Base-by-base conservation (phyloP, 306 rosid species). In the Cajanus cajan region DNA sequence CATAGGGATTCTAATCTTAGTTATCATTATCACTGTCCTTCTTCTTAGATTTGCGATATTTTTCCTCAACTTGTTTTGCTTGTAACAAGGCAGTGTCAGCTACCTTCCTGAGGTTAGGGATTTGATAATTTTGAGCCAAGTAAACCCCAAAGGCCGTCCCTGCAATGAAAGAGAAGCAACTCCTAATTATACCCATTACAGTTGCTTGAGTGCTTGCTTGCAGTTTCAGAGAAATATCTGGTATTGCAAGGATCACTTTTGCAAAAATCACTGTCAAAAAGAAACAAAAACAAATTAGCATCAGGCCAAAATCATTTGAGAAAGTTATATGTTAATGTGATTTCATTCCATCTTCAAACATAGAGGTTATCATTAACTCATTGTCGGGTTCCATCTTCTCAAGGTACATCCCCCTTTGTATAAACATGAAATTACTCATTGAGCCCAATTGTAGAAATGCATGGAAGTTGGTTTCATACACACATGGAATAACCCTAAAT, bases 181-280 rank as follows among this genome's bases (percentile, higher is more conserved):
- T 90, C 82, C 78, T 86, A 21, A 92, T 90, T 76, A 92, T 90
- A 71, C 97, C 97, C 97, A 92, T 92, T 25, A 14, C 40, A 77
- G 67, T 57, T 48, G 80, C 48, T 85, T 51, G 11, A 48, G 73
- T 68, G 55, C 43, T 63, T 33, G 57, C 55, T 54, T 22, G 43
- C 41, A 11, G 68, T 54, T n/a, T 28, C 31, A 28, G 31, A 1
- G 55, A 80, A 84, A 62, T 48, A 34, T 41, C 52, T 3, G 14
- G 31, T 54, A 43, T 21, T 61, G 51, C 78, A 21, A 59, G 16
- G 25, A 44, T 64, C 82, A 76, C 76, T 36, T n/a, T 21, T 61
- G 51, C 78, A 21, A 59, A 14, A 37, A 44, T 64, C 82, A 76
- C 76, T 36, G 82, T 65, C 71, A 80, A 34, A 71, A 64, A 76